Conservation (phyloP, 2,329 filamentous ascomycete genomes). For the Fusarium drepaniforme region DNA sequence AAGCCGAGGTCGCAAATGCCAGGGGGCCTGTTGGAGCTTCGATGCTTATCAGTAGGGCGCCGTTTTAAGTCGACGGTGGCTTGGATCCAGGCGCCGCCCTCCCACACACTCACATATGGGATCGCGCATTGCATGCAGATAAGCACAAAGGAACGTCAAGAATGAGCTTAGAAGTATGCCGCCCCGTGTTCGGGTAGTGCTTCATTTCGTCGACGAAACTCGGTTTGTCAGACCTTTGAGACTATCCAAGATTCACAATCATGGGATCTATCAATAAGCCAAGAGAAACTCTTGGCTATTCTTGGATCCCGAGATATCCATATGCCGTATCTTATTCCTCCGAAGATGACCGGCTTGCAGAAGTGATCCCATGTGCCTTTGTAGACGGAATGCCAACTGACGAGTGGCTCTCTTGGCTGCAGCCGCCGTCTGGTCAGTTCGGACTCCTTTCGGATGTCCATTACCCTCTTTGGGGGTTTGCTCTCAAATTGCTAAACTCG, state of each 20-base stretch:
- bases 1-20: constrained; percentile 27
- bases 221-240: background rate
- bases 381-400: constrained; percentile 3
- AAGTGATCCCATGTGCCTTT: background rate
- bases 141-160: constrained; percentile 25
- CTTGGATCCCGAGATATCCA: constrained; percentile 21
- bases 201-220: constrained; percentile 13
- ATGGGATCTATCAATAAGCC: background rate
- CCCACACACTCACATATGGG: constrained; percentile 15
- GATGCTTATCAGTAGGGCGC: constrained; percentile 43
- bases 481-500: constrained; percentile 24
- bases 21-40: constrained; percentile 34
- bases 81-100: constrained; percentile 15
- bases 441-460: background rate
- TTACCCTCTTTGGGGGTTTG: constrained; percentile 1
- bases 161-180: constrained; percentile 28
- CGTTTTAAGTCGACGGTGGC: constrained; percentile 38
- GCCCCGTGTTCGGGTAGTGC: background rate
- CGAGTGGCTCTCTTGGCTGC: constrained; percentile 17
- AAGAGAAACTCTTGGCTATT: constrained; percentile 20
- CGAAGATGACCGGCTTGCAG: background rate
- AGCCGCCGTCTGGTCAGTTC: constrained; percentile 2
- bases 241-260: background rate
- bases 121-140: constrained; percentile 30
- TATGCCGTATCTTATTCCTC: background rate